Evolutionary conservation across 768 basidiomycete species (phyloP).

Genomic region (Calocybe gangraenosa): DNA sequence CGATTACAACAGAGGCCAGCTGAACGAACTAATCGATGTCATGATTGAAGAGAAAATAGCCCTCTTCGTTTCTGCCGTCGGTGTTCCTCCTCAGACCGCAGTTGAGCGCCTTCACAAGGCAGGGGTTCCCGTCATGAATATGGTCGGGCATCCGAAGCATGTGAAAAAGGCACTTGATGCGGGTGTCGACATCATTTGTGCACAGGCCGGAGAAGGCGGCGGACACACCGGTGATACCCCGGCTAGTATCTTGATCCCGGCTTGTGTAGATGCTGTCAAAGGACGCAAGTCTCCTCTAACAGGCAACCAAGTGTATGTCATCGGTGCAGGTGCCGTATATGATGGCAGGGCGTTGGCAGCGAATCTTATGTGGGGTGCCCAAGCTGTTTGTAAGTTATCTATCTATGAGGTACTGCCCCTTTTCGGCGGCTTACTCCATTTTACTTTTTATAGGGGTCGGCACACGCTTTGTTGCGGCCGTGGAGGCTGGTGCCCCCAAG

Average conservation of each 20-base stretch:
- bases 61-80: constrained; percentile 90
- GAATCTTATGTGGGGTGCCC: constrained; percentile 85
- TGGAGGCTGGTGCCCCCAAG: constrained; percentile 78
- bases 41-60: constrained; percentile 88
- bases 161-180: constrained; percentile 74
- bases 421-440: neutral
- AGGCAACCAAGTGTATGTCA: constrained; percentile 78
- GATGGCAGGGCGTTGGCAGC: constrained; percentile 87
- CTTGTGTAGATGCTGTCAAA: constrained; percentile 81
- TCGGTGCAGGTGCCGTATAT: constrained; percentile 90
- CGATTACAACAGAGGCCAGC: constrained; percentile 87
- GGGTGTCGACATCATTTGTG: constrained; percentile 91
- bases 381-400: constrained; percentile 70
- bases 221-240: constrained; percentile 85
- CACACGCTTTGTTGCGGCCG: constrained; percentile 81
- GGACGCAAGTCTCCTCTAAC: constrained; percentile 77
- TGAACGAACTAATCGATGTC: constrained; percentile 80
- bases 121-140: constrained; percentile 89
- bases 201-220: constrained; percentile 90
- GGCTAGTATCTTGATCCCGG: constrained; percentile 84
- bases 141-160: constrained; percentile 95
- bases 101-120: constrained; percentile 82
- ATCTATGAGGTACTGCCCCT: neutral
- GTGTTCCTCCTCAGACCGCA: constrained; percentile 76
- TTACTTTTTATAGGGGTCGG: constrained; percentile 56